Percentiles rank a stretch among this genome's conserved stretches.
phyloP scores from a whole-genome alignment of 768 basidiomycete genomes.

The Boletus vinaceobasis region DNA sequence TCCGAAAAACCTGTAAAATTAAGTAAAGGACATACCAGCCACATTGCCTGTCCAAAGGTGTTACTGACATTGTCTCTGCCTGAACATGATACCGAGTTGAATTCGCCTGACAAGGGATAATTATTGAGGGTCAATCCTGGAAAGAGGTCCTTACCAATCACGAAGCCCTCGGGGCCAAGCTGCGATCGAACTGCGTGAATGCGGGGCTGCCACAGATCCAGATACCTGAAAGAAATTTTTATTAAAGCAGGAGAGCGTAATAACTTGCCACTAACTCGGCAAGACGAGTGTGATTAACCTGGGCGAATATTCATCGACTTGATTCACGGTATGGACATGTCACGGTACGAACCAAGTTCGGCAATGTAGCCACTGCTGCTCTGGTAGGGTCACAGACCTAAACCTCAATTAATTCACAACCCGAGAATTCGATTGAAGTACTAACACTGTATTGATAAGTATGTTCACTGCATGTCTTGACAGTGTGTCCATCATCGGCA shows the following conservation, averaged over 20 bases:
- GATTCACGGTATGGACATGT: neutral
- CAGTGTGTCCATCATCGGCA: slow-evolving; percentile 39
- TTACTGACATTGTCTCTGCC: slow-evolving; percentile 49
- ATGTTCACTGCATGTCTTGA: slow-evolving; percentile 49
- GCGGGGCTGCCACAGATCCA: slow-evolving; percentile 55
- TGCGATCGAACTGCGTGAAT: slow-evolving; percentile 45
- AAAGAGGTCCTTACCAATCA: slow-evolving; percentile 36
- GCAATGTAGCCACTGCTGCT: slow-evolving; percentile 44
- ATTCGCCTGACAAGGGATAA: slow-evolving; percentile 39
- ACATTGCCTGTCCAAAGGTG: slow-evolving; percentile 54
- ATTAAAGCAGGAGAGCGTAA: neutral
- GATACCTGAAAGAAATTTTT: slow-evolving; percentile 34
- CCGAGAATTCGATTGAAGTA: slow-evolving; percentile 19
- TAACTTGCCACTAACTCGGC: slow-evolving; percentile 35
- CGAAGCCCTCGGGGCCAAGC: slow-evolving; percentile 48
- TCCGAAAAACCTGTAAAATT: neutral
- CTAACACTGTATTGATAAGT: slow-evolving; percentile 53
- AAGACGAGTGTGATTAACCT: slow-evolving; percentile 54
- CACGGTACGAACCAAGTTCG: slow-evolving; percentile 39
- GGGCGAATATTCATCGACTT: neutral
- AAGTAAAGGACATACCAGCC: slow-evolving; percentile 38
- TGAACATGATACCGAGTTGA: slow-evolving; percentile 53
- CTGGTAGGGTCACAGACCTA: slow-evolving; percentile 24
- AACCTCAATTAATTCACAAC: slow-evolving; percentile 35
- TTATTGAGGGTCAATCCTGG: neutral